These are phyloP conservation scores for Vararia minispora DNA, from an alignment of 768 basidiomycete species.

Conservation along the genomic window DNA sequence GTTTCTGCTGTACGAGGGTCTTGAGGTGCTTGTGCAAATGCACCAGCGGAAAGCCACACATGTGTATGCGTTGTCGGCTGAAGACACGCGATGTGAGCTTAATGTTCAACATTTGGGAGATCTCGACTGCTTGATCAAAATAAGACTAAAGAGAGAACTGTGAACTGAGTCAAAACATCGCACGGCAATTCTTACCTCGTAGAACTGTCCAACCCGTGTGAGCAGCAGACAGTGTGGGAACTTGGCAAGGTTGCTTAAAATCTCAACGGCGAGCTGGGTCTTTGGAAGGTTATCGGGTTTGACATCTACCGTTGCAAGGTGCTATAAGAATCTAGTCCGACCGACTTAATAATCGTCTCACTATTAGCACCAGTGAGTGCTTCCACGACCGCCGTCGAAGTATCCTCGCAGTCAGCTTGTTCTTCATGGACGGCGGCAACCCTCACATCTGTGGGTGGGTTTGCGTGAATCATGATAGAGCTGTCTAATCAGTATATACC, in stretches of 20 bases:
- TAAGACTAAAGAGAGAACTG: slow-evolving; percentile 55
- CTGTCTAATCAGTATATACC: no score
- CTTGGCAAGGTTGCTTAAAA: slow-evolving; percentile 55
- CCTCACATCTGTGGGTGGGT: no score
- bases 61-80: slow-evolving; percentile 57
- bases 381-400: no score
- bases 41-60: slow-evolving; percentile 86
- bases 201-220: slow-evolving; percentile 91
- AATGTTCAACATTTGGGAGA: slow-evolving; percentile 69
- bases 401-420: no score
- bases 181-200: slow-evolving; percentile 52
- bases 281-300: slow-evolving; percentile 19
- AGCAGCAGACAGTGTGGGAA: slow-evolving; percentile 87
- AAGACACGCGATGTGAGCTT: slow-evolving; percentile 72
- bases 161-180: not conserved
- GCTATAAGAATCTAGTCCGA: no score
- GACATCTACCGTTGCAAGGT: slow-evolving; percentile 5
- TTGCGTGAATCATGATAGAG: no score
- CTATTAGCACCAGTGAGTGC: no score
- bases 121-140: slow-evolving; percentile 79
- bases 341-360: no score
- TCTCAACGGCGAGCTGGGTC: slow-evolving; percentile 54
- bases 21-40: slow-evolving; percentile 86
- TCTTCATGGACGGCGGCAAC: no score
- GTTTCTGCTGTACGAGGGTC: slow-evolving; percentile 70